Percentiles rank a stretch among this genome's conserved stretches.
Conservation (phyloP, 306 rosid species). For the Dicorynia guianensis region DNA sequence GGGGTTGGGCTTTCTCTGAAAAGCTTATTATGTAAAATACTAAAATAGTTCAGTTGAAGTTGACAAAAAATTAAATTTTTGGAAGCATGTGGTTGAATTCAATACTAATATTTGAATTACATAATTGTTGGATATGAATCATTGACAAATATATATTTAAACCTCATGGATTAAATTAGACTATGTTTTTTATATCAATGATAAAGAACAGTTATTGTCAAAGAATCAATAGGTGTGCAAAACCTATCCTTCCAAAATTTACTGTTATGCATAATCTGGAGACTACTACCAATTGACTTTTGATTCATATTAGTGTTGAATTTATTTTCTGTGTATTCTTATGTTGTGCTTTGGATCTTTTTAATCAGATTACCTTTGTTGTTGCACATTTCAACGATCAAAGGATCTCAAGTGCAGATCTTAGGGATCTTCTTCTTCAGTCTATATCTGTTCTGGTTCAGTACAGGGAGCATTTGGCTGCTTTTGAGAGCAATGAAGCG, state of each 20-base stretch:
- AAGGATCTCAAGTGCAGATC: conserved; percentile 94
- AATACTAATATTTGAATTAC: background rate
- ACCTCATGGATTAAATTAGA: background rate
- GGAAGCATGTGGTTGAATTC: background rate
- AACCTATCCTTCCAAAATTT: no score
- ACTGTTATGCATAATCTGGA: background rate
- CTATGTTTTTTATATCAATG: background rate
- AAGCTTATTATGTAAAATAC: conserved; percentile 10
- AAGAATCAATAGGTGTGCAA: background rate
- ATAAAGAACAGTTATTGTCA: background rate
- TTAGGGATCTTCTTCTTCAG: conserved; percentile 95
- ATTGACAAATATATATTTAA: background rate
- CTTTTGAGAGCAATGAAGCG: conserved; percentile 87
- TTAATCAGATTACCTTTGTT: conserved; percentile 83
- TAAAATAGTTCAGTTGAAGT: background rate
- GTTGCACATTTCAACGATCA: conserved; percentile 95
- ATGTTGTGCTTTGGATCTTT: conserved; percentile 33
- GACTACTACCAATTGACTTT: conserved; percentile 4
- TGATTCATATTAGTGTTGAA: conserved; percentile 1
- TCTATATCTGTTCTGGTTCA: conserved; percentile 92
- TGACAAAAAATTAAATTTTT: background rate
- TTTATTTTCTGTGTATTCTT: conserved; percentile 28
- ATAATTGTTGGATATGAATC: conserved; percentile 9
- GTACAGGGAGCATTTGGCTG: conserved; percentile 83
- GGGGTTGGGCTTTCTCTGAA: background rate